A percentile compares a stretch with the other conserved stretches of the same genome.
phyloP scores from a whole-genome alignment of 306 rosid genomes.

The Sicyos edulis region DNA sequence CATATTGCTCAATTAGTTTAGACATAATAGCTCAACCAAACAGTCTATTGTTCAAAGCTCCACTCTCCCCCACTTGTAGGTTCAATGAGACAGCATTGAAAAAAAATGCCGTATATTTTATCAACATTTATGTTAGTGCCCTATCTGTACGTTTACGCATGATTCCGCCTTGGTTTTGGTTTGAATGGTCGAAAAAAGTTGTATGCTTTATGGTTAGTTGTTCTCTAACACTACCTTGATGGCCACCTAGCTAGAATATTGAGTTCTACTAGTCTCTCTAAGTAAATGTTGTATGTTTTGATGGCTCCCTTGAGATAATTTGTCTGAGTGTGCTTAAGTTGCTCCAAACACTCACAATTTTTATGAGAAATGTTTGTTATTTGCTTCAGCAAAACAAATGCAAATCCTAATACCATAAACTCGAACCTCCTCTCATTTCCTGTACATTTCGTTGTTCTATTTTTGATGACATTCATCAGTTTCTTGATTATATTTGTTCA shows the following conservation, averaged over 20 bases:
- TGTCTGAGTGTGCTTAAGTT: neutral
- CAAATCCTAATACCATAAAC: neutral
- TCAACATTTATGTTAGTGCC: neutral
- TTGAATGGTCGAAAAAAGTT: too few species aligned
- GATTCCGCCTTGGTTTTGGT: neutral
- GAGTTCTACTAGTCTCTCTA: neutral
- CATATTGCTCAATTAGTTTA: neutral
- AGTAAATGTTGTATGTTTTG: neutral
- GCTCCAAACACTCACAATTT: too few species aligned
- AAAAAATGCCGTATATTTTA: neutral
- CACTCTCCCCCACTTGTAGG: neutral
- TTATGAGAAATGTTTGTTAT: neutral
- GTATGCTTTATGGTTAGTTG: too few species aligned
- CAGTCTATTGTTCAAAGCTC: neutral
- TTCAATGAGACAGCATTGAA: too few species aligned
- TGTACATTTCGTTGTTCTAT: neutral
- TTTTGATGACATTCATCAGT: neutral
- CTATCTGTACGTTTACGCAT: neutral
- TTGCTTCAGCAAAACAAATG: neutral
- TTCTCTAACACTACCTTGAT: neutral
- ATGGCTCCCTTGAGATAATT: neutral
- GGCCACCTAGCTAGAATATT: neutral
- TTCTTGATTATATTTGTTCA: neutral
- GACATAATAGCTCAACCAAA: neutral
- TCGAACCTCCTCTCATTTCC: neutral